Percentiles rank a stretch among this genome's conserved stretches.
These are phyloP conservation scores for Chaetothyriales sp. DNA, from an alignment of 2,329 filamentous ascomycete species.

Conservation along the genomic window DNA sequence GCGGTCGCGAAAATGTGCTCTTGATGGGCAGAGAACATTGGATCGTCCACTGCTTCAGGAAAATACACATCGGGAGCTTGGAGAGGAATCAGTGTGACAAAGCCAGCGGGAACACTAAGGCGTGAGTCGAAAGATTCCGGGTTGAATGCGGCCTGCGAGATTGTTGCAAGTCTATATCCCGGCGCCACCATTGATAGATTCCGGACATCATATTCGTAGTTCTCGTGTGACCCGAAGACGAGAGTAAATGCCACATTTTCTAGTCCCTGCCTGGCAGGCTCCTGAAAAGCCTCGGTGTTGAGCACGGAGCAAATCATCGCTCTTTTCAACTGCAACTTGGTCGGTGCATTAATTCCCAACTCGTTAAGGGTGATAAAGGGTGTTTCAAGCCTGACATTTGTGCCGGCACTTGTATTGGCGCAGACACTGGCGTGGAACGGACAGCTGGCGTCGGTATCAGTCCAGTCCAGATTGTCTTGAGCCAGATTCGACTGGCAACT, in stretches of 20 bases:
- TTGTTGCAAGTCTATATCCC: not conserved
- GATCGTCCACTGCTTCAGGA: not conserved
- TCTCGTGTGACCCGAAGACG: not conserved
- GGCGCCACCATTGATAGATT: not conserved
- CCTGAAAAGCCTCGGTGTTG: not conserved
- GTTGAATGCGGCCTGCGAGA: not conserved
- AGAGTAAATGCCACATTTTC: not conserved
- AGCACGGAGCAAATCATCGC: not conserved
- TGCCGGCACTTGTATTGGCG: not conserved
- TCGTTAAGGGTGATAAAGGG: not conserved
- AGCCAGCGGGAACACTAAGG: not conserved
- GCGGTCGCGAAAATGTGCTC: not conserved
- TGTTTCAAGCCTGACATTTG: not conserved
- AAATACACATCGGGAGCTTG: constrained; percentile 1
- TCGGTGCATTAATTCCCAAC: not conserved
- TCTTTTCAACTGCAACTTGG: not conserved
- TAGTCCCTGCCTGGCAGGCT: not conserved
- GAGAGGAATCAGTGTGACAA: not conserved
- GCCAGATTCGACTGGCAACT: constrained; percentile 1
- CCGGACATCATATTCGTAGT: not conserved
- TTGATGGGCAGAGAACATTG: constrained; percentile 1
- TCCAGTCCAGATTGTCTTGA: not conserved
- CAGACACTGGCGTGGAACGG: not conserved
- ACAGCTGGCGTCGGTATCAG: not conserved
- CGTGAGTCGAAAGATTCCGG: not conserved